phyloP scores from a whole-genome alignment of 2,329 filamentous ascomycete genomes.

The Helotiales sp. region DNA sequence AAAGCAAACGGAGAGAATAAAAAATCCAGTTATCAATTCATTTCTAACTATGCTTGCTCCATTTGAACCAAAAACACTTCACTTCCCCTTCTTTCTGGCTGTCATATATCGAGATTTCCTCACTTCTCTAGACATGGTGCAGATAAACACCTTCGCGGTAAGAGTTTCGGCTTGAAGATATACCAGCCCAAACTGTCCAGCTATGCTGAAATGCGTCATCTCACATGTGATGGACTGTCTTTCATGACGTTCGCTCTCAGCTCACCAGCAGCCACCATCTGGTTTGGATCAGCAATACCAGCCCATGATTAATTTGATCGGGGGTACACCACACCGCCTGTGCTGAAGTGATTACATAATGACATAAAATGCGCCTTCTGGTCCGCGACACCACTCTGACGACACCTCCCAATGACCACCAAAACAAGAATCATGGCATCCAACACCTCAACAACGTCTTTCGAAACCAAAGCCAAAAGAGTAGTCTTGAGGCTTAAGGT shows the following conservation, averaged over 20 bases:
- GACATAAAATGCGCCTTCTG: too few species aligned
- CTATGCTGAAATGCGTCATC: background rate
- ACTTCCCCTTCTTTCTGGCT: background rate
- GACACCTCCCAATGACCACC: background rate
- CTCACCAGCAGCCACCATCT: too few species aligned
- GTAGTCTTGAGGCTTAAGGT: slow-evolving; percentile 28
- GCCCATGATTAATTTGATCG: too few species aligned
- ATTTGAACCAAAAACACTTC: background rate
- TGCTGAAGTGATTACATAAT: too few species aligned
- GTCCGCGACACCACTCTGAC: too few species aligned
- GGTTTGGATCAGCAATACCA: background rate
- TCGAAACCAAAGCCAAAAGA: slow-evolving; percentile 23
- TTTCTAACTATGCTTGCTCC: background rate
- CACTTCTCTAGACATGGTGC: too few species aligned
- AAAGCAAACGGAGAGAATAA: too few species aligned
- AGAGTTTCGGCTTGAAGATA: too few species aligned
- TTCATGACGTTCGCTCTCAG: background rate
- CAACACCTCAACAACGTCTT: slow-evolving; percentile 15
- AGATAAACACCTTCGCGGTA: too few species aligned
- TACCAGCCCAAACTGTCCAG: background rate
- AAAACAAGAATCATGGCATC: slow-evolving; percentile 16
- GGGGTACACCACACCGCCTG: too few species aligned
- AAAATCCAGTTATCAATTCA: background rate
- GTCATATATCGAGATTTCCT: background rate
- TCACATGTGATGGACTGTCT: background rate